Conservation (phyloP, 495 filamentous ascomycete genomes). For the Aspergillus cristatus region DNA sequence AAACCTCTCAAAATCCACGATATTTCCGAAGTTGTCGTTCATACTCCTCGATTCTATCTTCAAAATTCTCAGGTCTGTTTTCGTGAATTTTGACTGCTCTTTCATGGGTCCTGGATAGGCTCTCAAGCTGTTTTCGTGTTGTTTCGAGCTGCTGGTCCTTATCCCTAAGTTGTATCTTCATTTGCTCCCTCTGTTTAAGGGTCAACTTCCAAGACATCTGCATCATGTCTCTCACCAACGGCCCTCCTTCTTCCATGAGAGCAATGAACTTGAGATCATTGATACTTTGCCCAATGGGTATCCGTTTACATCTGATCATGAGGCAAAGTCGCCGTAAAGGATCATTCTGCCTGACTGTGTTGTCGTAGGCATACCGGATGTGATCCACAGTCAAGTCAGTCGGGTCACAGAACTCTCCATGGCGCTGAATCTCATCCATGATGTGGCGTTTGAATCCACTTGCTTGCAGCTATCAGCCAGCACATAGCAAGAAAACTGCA, state of each 20-base stretch:
- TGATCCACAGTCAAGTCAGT: not conserved
- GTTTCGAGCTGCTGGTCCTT: too few relatives aligned
- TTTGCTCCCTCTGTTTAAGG: too few relatives aligned
- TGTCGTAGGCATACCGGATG: constrained; percentile 1
- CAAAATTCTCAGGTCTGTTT: too few relatives aligned
- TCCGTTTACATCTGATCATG: not conserved
- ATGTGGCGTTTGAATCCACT: not conserved
- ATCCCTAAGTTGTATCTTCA: too few relatives aligned
- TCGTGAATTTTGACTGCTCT: too few relatives aligned
- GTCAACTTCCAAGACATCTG: not conserved
- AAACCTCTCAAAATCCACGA: too few relatives aligned
- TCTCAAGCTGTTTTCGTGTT: too few relatives aligned
- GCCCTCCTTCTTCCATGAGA: not conserved
- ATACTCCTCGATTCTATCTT: too few relatives aligned
- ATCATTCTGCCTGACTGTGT: not conserved
- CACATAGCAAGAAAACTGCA: constrained; percentile 1
- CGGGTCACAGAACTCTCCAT: constrained; percentile 1
- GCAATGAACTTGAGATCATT: constrained; percentile 4
- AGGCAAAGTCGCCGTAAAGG: constrained; percentile 1
- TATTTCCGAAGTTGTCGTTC: too few relatives aligned
- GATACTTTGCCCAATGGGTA: not conserved
- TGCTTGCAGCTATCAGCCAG: constrained; percentile 2
- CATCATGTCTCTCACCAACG: not conserved
- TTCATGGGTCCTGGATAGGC: too few relatives aligned
- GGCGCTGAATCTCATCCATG: not conserved